Evolutionary conservation across 495 filamentous ascomycete genomes (phyloP), one percentile per base, ranked within the genome.

Genomic region (Bacidia rubella): DNA sequence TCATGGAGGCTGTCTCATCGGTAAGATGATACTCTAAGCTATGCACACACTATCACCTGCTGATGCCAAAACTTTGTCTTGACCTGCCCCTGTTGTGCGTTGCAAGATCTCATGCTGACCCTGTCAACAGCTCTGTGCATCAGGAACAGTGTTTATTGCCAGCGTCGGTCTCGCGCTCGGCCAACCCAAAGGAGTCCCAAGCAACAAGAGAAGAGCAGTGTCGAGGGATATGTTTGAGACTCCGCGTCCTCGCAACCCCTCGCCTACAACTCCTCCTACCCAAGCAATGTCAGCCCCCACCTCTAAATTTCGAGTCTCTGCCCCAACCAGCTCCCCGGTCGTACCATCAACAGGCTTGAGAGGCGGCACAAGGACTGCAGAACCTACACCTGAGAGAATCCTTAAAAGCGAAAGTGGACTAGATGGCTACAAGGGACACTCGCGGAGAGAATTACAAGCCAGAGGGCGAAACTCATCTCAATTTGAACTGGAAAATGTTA

Each of bases 61-160:
- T n/a, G n/a, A n/a, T n/a, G n/a, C n/a, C n/a, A n/a, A n/a, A n/a
- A n/a, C n/a, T n/a, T n/a, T n/a, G n/a, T n/a, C n/a, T n/a, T n/a
- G n/a, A n/a, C 29, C 29, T 22, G 10, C 35, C 24, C 15, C 24
- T 52, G 38, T 17, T 52, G 41, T 44, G 41, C 41, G 5, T 22
- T 17, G 20, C 17, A 17, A 9, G 12, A n/a, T 9, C 12, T 44
- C 20, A 21, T 29, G 15, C 29, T 46, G 25, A 52, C 55, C 38
- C 17, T 24, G 12, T 27, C 49, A 35, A 47, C 62, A 85, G 81
- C 74, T 85, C 38, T 85, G 81, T 81, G 81, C 81, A 58, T 68
- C 80, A 59, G 78, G 79, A 71, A 83, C 81, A 52, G 72, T 84
- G 64, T 80, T 77, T 65, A 75, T 82, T 55, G 81, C 81, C 56